A percentile compares a stretch with the other conserved stretches of the same genome.
Conservation (phyloP, 2,329 filamentous ascomycete genomes). For the Mycosphaerella sp. region DNA sequence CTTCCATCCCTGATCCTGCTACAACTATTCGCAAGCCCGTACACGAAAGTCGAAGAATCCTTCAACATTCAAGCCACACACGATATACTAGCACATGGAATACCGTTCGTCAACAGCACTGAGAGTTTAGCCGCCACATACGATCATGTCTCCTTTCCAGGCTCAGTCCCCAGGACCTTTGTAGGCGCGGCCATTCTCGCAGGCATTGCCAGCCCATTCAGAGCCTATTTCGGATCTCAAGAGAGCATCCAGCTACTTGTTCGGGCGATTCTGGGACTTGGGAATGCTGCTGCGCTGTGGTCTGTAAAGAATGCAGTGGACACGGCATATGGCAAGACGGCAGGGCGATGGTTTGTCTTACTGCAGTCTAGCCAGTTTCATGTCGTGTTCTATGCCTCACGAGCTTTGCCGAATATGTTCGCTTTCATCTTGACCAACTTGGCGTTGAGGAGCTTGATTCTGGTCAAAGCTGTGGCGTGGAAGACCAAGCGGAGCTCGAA, state of each 20-base stretch:
- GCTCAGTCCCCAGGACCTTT: constrained; percentile 87
- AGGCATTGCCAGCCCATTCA: constrained; percentile 61
- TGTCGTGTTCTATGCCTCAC: constrained; percentile 82
- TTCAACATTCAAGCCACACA: constrained; percentile 95
- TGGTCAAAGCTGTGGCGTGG: constrained; percentile 39
- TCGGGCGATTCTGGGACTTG: constrained; percentile 67
- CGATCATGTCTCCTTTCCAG: constrained; percentile 87
- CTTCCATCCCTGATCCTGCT: constrained; percentile 48
- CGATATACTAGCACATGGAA: constrained; percentile 77
- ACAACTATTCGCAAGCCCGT: constrained; percentile 55
- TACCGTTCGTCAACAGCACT: constrained; percentile 45
- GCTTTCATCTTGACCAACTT: constrained; percentile 75
- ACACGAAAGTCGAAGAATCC: constrained; percentile 97
- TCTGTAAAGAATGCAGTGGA: constrained; percentile 59
- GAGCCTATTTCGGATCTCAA: constrained; percentile 51
- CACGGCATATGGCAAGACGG: constrained; percentile 60
- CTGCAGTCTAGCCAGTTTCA: constrained; percentile 86
- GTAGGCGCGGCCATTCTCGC: constrained; percentile 73
- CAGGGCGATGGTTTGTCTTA: constrained; percentile 71
- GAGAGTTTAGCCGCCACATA: constrained; percentile 52
- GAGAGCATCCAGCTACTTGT: constrained; percentile 58
- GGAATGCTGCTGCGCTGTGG: constrained; percentile 65
- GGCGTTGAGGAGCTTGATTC: constrained; percentile 51
- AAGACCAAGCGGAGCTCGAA: constrained; percentile 35
- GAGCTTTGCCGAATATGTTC: constrained; percentile 94